A percentile compares a stretch with the other conserved stretches of the same genome.
These are phyloP conservation scores for Linderina pennispora DNA, from an alignment of 192 early-diverging fungal genomes.

Conservation along the genomic window DNA sequence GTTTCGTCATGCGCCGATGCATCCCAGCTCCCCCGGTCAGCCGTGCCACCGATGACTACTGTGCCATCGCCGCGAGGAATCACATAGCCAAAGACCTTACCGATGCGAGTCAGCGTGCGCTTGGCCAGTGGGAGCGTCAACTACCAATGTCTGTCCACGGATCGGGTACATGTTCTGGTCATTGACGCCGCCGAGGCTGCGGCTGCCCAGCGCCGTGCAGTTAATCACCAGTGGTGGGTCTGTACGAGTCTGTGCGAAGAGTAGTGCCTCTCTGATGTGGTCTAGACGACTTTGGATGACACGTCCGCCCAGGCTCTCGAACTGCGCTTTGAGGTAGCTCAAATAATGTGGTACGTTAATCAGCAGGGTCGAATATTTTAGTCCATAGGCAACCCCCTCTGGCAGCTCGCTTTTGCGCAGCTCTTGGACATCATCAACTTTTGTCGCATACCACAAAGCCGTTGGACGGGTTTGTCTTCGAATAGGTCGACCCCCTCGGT, in stretches of 20 bases:
- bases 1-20: slow-evolving; percentile 21
- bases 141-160: slow-evolving; percentile 69
- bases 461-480: too few species aligned
- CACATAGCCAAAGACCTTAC: slow-evolving; percentile 62
- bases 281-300: slow-evolving; percentile 19
- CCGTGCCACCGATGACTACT: slow-evolving; percentile 71
- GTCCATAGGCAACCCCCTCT: background rate
- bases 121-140: slow-evolving; percentile 13
- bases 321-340: slow-evolving; percentile 52
- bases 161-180: slow-evolving; percentile 66
- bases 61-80: slow-evolving; percentile 75
- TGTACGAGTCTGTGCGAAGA: background rate
- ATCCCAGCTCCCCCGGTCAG: slow-evolving; percentile 14
- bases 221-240: slow-evolving; percentile 72
- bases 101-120: slow-evolving; percentile 1
- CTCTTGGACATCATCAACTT: background rate
- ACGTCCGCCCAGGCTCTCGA: slow-evolving; percentile 52
- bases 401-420: slow-evolving; percentile 3
- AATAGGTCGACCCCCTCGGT: too few species aligned
- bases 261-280: slow-evolving; percentile 35
- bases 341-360: slow-evolving; percentile 63
- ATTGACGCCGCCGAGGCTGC: slow-evolving; percentile 58
- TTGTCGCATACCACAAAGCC: too few species aligned
- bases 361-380: slow-evolving; percentile 38
- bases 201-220: slow-evolving; percentile 64